Evolutionary conservation across 1,284 basidiomycete genomes (phyloP), one percentile per base, ranked within the genome.

Genomic region (Cryptococcus sp.): DNA sequence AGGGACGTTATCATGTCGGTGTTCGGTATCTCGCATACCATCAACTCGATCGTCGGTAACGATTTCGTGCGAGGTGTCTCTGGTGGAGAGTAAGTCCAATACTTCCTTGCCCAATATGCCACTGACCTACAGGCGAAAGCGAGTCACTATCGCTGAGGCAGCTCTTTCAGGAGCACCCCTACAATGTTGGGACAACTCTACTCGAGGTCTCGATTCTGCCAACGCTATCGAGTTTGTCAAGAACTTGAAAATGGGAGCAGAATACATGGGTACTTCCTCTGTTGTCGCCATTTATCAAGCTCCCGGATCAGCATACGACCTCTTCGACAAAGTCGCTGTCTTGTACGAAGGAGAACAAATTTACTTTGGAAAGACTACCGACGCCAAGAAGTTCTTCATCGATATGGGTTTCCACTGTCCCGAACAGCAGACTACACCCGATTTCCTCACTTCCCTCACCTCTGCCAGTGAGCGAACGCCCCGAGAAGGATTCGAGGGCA

Each of bases 301-400:
- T 2, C 77, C 78, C 25, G 77, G 79, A 55, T 69, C 75, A 14
- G 77, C 78, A 2, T 78, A 77, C 60, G 78, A 80, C 46, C 57
- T 70, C 45, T 87, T 88, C 55, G 83, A 87, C 77, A 86, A 87
- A 67, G 82, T 85, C 37, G 80, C 79, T 56, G 82, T 94, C 21
- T 77, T 94, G 48, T 84, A 90, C 73, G 78, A 88, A 69, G 91
- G 91, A 10, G 85, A 83, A 51, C 85, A 89, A 67, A 87, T 89
- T 37, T 93, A 84, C 79, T 90, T 84, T 67, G 91, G 91, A 4
- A 82, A 83, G 7, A 80, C 83, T 1, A 72, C 73, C 76, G 80
- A 84, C 50, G 91, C 90, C 14, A 84, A 87, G 47, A 76, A 77
- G 2, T 92, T 90, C 76, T 91, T 91, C 61, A 81, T 87, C 64